Conservation (phyloP, 345 rosid genomes). For the Melaleuca alternifolia region DNA sequence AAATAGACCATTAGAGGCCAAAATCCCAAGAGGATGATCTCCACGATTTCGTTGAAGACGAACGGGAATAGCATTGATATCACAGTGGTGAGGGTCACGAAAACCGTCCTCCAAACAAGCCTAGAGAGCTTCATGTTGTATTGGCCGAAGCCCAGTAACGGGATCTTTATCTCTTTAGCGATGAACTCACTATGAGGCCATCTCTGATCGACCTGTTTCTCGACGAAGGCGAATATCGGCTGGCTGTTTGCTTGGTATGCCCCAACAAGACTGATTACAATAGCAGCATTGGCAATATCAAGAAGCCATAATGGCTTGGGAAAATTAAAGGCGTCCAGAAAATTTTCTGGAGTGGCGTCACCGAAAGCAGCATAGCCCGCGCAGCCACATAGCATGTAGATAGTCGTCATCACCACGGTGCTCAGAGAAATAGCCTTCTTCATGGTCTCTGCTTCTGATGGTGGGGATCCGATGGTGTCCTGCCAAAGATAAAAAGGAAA, state of each 20-base stretch:
- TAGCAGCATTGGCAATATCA: conserved; percentile 44
- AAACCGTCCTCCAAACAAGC: conserved; percentile 30
- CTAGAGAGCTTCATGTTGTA: conserved; percentile 30
- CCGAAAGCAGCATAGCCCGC: conserved; percentile 55
- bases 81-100: conserved; percentile 32
- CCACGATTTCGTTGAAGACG: conserved; percentile 37
- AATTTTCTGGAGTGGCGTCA: conserved; percentile 31
- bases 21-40: conserved; percentile 34
- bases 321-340: conserved; percentile 35
- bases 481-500: neutral
- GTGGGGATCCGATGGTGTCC: conserved; percentile 39
- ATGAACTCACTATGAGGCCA: conserved; percentile 22
- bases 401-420: conserved; percentile 26
- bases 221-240: conserved; percentile 38
- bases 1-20: conserved; percentile 53
- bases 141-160: conserved; percentile 11
- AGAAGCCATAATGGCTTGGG: conserved; percentile 47
- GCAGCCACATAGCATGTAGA: conserved; percentile 45
- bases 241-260: conserved; percentile 51
- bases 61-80: conserved; percentile 38
- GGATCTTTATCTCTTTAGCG: conserved; percentile 23
- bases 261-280: conserved; percentile 38
- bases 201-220: conserved; percentile 18
- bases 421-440: conserved; percentile 31
- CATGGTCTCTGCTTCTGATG: conserved; percentile 41